Conservation (phyloP, 1,284 basidiomycete species). For the Ceratobasidium sp. region DNA sequence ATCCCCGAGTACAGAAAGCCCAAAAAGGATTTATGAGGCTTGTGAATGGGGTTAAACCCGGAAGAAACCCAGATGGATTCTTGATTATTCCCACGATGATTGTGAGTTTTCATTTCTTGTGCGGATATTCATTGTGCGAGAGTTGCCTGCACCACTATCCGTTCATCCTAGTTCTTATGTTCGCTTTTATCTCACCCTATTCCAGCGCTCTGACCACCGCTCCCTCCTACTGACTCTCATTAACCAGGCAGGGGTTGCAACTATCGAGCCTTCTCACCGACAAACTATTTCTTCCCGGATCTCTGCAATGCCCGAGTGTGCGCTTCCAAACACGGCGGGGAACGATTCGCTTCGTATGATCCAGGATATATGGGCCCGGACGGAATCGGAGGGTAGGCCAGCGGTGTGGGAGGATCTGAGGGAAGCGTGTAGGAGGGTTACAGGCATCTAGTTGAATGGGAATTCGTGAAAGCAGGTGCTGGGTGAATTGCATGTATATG, state of each 20-base stretch:
- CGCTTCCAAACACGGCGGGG: not conserved
- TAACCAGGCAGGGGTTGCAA: slow-evolving; percentile 4
- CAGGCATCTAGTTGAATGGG: no score
- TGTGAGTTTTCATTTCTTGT: not conserved
- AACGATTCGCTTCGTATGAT: slow-evolving; percentile 1
- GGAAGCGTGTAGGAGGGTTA: not conserved
- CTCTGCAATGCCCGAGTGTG: slow-evolving; percentile 8
- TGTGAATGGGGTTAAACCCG: not conserved
- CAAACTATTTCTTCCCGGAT: slow-evolving; percentile 6
- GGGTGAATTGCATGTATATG: no score
- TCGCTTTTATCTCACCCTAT: no score
- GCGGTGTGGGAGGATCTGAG: slow-evolving; percentile 16
- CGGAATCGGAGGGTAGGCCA: slow-evolving; percentile 17
- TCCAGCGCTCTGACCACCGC: no score
- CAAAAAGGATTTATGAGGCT: not conserved
- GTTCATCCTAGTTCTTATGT: no score
- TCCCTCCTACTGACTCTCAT: no score
- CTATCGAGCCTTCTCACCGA: slow-evolving; percentile 3
- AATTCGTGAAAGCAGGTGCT: no score
- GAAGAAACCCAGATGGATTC: not conserved
- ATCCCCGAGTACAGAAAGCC: not conserved
- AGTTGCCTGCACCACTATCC: no score
- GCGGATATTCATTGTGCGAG: no score
- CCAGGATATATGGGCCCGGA: not conserved
- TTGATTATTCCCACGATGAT: not conserved